Evolutionary conservation across 495 filamentous ascomycete genomes (phyloP).

Genomic region (Aspergillus carlsbadensis): DNA sequence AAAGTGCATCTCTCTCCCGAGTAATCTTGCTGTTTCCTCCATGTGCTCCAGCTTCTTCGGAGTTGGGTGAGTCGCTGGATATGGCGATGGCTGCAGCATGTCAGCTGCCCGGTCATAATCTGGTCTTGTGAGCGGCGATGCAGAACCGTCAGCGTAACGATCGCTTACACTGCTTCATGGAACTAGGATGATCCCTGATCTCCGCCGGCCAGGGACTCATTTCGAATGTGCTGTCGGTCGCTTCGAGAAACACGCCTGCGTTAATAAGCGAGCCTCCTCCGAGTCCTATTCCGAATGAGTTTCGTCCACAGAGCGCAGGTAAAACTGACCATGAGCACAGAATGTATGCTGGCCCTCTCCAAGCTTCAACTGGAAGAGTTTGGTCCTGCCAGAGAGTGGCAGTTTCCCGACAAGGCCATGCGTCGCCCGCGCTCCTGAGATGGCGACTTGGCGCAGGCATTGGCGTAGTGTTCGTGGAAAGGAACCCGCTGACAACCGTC

Average conservation of each 20-base stretch:
- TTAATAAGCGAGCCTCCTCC: conserved; percentile 66
- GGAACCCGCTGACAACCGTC: conserved; percentile 49
- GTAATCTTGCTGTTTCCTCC: conserved; percentile 49
- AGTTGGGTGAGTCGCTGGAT: conserved; percentile 55
- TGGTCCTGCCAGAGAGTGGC: conserved; percentile 47
- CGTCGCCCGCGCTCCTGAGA: conserved; percentile 48
- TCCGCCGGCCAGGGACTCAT: conserved; percentile 60
- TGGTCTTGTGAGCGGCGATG: conserved; percentile 6
- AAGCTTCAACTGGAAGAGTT: conserved; percentile 61
- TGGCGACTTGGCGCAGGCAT: conserved; percentile 47
- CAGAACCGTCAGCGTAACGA: not conserved
- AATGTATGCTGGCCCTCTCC: conserved; percentile 67
- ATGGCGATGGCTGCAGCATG: conserved; percentile 59
- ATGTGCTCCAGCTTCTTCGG: conserved; percentile 58
- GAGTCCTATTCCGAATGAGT: conserved; percentile 41
- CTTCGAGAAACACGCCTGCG: conserved; percentile 64
- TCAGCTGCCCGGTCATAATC: conserved; percentile 56
- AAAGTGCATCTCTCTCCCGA: conserved; percentile 54
- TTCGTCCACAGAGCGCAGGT: not conserved
- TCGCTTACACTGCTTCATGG: conserved; percentile 50
- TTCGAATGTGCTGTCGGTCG: conserved; percentile 53
- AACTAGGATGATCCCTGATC: conserved; percentile 45
- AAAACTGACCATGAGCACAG: conserved; percentile 57
- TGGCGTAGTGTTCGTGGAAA: conserved; percentile 52
- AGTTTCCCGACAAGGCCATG: not conserved